Evolutionary conservation across 2,329 filamentous ascomycete species (phyloP).

Genomic region (Capronia epimyces): DNA sequence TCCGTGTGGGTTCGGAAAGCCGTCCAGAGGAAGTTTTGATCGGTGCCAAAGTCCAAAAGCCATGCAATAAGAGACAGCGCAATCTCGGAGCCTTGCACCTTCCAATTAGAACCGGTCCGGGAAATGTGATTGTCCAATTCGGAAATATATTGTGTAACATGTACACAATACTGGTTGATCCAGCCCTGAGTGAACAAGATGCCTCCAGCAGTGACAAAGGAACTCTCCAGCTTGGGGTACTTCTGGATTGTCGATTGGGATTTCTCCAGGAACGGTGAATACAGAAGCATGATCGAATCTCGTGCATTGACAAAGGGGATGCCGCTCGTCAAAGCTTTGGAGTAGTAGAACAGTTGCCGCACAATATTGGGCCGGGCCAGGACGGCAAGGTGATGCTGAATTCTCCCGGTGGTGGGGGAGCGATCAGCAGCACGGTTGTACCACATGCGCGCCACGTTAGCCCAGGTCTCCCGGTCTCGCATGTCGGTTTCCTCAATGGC

Average conservation of each 20-base stretch:
- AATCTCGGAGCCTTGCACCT: conserved; percentile 51
- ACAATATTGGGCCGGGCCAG: conserved; percentile 54
- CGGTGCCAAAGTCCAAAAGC: conserved; percentile 51
- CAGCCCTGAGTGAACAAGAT: conserved; percentile 41
- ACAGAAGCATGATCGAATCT: conserved; percentile 53
- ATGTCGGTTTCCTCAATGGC: conserved; percentile 81
- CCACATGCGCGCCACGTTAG: conserved; percentile 72
- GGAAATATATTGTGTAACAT: conserved; percentile 39
- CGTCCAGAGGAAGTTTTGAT: conserved; percentile 34
- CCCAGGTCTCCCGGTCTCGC: conserved; percentile 73
- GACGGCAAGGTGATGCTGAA: conserved; percentile 82
- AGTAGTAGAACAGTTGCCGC: conserved; percentile 52
- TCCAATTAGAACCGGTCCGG: conserved; percentile 45
- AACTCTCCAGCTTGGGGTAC: conserved; percentile 39
- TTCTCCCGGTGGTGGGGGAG: conserved; percentile 65
- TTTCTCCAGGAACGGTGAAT: conserved; percentile 47
- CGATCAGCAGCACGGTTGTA: conserved; percentile 76
- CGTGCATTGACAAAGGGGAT: conserved; percentile 52
- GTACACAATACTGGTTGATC: conserved; percentile 37
- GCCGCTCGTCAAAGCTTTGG: conserved; percentile 52
- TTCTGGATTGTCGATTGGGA: conserved; percentile 30
- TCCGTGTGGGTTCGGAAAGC: conserved; percentile 27
- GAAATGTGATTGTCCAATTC: conserved; percentile 46
- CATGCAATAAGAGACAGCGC: conserved; percentile 52
- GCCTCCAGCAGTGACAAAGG: conserved; percentile 52